phyloP scores from a whole-genome alignment of 441 rosid species.

The Theobroma grandiflorum region DNA sequence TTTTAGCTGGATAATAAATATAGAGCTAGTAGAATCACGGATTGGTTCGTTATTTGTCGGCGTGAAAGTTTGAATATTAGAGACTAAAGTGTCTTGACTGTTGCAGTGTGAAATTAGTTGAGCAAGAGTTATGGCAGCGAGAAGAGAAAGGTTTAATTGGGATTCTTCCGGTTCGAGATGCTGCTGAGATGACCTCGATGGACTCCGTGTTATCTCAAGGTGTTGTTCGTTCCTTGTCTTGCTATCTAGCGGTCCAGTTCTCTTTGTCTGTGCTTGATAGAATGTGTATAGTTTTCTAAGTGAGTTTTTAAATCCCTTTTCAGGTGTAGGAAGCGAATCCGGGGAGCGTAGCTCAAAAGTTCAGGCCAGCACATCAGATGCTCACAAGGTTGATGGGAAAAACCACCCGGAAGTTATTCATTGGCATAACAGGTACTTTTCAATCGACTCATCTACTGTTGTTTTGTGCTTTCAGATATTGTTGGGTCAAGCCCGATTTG shows the following conservation, averaged over 20 bases:
- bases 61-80: not conserved
- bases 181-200: slow-evolving; percentile 60
- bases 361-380: slow-evolving; percentile 64
- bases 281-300: not conserved
- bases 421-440: slow-evolving; percentile 82
- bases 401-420: slow-evolving; percentile 78
- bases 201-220: slow-evolving; percentile 69
- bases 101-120: slow-evolving; percentile 92
- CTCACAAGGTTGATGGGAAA: slow-evolving; percentile 80
- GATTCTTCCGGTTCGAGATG: slow-evolving; percentile 92
- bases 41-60: slow-evolving; percentile 15
- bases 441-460: not conserved
- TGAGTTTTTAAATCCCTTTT: slow-evolving; percentile 9
- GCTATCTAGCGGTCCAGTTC: not conserved
- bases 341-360: slow-evolving; percentile 62
- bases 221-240: not conserved
- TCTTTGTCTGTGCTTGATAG: not conserved
- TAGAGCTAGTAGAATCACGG: not conserved
- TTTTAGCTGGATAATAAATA: slow-evolving; percentile 1
- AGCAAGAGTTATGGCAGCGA: slow-evolving; percentile 99
- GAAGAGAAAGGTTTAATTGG: slow-evolving; percentile 97
- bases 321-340: slow-evolving; percentile 75
- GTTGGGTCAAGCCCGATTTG: not conserved
- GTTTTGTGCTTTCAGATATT: not conserved
- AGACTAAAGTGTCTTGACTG: slow-evolving; percentile 11